Base-by-base conservation (phyloP, 208 protist species). In the Trypanosomatidae sp. region DNA sequence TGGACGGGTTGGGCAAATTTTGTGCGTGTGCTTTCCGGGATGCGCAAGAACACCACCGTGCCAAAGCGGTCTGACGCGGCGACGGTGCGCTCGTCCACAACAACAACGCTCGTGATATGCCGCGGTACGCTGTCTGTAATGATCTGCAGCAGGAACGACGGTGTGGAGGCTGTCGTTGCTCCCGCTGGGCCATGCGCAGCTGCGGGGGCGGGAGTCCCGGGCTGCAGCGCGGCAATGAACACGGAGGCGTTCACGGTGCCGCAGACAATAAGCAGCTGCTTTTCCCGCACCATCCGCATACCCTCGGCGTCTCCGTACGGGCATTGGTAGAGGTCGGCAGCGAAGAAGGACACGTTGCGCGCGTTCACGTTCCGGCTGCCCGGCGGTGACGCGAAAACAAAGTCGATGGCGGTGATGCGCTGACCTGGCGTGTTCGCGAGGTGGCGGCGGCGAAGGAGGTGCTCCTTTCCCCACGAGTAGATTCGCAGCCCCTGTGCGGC, bases 341-440 rank as follows among this genome's bases (percentile, higher is more conserved):
- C 71, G 33, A 76, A 76, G 73, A 74, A 75, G 3, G 72, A 71
- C 0, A 39, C 62, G 46, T 25, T 81, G 70, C 70, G 58, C 59
- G 72, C 69, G 70, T 81, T 80, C 15, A 73, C 43, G 60, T 73
- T 64, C 64, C 47, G 67, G 36, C 80, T 69, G 9, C 77, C 77
- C 13, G 89, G 86, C 39, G 88, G 91, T 0, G 88, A 59, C 22
- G 83, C 74, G 60, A 93, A 95, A 5, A 92, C 81, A 13, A 85
- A 92, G 25, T 91, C 88, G 66, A 96, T 92, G 10, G 86, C 83
- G 53, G 86, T 87, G 66, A 96, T 94, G 64, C 89, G 87, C 44
- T 79, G 71, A 0, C 75, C 75, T 2, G 88, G 87, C 7, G 90
- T 87, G 71, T 89, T 79, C 25, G 84, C 66, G 19, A 96, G 82